Evolutionary conservation across 2,329 filamentous ascomycete genomes (phyloP).

Genomic region (Neurospora sp.): DNA sequence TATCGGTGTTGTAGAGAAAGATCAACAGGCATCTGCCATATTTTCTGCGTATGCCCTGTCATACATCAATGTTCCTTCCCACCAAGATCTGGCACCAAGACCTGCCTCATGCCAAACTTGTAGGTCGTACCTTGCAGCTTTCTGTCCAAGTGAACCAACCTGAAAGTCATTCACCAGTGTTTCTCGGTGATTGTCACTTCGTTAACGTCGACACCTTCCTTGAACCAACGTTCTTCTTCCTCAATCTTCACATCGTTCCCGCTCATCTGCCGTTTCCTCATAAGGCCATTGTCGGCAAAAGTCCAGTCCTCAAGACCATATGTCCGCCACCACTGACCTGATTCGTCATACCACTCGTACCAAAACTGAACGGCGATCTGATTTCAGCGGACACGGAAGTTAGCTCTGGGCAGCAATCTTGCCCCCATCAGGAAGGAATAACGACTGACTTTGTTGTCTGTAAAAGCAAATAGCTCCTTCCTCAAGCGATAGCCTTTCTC

Average conservation of each 20-base stretch:
- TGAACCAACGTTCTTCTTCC: conserved; percentile 58
- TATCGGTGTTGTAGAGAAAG: neutral
- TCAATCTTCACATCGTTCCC: conserved; percentile 58
- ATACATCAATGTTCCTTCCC: neutral
- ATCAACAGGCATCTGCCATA: neutral
- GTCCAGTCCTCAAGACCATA: conserved; percentile 80
- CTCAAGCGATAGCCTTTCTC: conserved; percentile 65
- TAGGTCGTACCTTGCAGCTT: neutral
- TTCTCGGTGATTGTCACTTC: conserved; percentile 53
- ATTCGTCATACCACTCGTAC: conserved; percentile 67
- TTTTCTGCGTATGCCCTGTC: neutral
- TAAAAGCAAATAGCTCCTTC: conserved; percentile 77
- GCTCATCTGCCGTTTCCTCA: conserved; percentile 69
- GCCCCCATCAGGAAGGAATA: neutral
- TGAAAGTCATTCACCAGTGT: conserved; percentile 44
- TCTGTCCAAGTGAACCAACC: neutral
- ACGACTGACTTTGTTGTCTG: conserved; percentile 45
- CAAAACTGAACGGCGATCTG: conserved; percentile 81
- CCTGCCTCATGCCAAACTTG: neutral
- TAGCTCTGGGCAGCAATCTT: neutral
- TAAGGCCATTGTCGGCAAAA: conserved; percentile 57
- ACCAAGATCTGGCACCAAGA: neutral
- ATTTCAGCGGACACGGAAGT: neutral
- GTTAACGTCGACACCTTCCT: conserved; percentile 59
- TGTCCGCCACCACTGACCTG: conserved; percentile 74